These are phyloP conservation scores for Chalciporus sphaerocephalus DNA, from an alignment of 768 basidiomycete species.

Conservation along the genomic window DNA sequence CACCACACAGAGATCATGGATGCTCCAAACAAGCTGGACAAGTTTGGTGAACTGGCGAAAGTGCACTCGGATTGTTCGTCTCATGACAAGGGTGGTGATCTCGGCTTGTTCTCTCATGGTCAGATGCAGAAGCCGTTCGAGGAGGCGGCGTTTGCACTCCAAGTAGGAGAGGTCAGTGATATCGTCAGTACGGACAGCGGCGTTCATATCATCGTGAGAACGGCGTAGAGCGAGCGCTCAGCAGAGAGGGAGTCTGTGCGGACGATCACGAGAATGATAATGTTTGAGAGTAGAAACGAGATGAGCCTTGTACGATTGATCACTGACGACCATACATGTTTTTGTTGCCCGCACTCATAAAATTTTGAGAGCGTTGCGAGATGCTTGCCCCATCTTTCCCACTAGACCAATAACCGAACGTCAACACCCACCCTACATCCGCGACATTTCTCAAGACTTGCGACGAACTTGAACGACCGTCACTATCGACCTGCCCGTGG, in stretches of 20 bases:
- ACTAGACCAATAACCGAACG: no score
- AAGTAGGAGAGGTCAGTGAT: conserved; percentile 74
- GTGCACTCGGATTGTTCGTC: conserved; percentile 88
- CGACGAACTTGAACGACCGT: no score
- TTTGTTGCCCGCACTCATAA: no score
- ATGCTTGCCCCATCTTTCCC: no score
- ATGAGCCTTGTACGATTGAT: conserved; percentile 2
- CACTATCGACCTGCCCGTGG: no score
- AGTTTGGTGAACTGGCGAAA: conserved; percentile 73
- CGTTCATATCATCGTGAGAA: conserved; percentile 89
- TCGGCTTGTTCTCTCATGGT: conserved; percentile 78
- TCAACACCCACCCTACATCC: no score
- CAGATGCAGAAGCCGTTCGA: conserved; percentile 99
- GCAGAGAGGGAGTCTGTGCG: conserved; percentile 4
- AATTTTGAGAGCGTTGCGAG: no score
- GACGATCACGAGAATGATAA: conserved; percentile 23
- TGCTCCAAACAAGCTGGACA: conserved; percentile 40
- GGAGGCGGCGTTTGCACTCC: conserved; percentile 72
- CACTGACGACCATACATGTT: not conserved
- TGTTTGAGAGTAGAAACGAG: not conserved
- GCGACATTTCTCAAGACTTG: no score
- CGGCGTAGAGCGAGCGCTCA: conserved; percentile 66
- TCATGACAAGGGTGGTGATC: conserved; percentile 76
- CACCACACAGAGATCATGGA: conserved; percentile 60
- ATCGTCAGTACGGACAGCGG: conserved; percentile 90